A percentile compares a stretch with the other conserved stretches of the same genome.
Evolutionary conservation across 2,329 filamentous ascomycete species (phyloP).

Genomic region (Calonectria pauciramosa): DNA sequence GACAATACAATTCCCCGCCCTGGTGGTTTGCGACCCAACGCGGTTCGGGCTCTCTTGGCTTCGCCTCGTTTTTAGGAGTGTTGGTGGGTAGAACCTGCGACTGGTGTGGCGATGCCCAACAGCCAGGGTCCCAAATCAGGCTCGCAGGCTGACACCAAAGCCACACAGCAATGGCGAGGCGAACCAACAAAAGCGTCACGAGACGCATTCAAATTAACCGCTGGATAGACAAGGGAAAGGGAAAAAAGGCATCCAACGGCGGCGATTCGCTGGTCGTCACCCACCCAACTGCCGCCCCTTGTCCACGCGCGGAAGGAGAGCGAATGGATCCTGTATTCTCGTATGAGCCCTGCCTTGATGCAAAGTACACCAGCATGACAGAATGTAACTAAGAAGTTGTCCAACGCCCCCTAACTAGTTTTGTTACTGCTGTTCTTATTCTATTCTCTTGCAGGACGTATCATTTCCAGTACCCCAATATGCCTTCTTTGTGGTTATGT

Average conservation of each 20-base stretch:
- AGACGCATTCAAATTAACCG: background rate
- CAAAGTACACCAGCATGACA: background rate
- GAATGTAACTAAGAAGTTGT: background rate
- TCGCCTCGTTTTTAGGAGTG: background rate
- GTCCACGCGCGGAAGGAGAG: background rate
- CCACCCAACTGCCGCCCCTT: constrained; percentile 3
- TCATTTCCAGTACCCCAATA: background rate
- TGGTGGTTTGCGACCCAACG: background rate
- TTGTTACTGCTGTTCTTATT: background rate
- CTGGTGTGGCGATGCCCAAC: background rate
- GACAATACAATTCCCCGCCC: background rate
- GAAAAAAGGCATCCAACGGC: background rate
- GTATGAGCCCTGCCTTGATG: background rate
- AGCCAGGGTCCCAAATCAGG: background rate
- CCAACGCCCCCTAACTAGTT: background rate
- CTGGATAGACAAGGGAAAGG: background rate
- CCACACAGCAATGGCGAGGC: background rate
- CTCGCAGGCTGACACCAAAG: background rate
- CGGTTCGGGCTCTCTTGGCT: background rate
- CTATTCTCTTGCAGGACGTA: background rate
- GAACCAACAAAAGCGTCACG: background rate
- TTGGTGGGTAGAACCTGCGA: background rate
- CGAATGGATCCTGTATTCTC: background rate
- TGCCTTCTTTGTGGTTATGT: background rate
- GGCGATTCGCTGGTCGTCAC: background rate